phyloP scores from a whole-genome alignment of 2,329 filamentous ascomycete genomes.

The Thelonectria olida region DNA sequence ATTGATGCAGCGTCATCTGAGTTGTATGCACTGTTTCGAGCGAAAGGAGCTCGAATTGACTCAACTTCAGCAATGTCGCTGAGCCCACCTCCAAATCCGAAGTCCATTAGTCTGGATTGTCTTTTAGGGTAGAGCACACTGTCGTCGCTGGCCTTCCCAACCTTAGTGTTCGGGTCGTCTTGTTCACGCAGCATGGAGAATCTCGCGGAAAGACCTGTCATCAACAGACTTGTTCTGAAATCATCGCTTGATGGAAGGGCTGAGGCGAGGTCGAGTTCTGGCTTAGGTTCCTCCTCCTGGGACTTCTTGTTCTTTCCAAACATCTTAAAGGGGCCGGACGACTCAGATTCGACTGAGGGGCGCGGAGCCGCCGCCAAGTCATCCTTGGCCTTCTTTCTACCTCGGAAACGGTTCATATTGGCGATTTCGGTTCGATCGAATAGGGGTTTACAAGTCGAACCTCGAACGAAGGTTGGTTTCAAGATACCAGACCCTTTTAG shows the following conservation, averaged over 20 bases:
- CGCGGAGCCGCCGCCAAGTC: conserved; percentile 54
- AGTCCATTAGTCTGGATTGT: conserved; percentile 79
- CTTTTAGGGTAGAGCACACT: conserved; percentile 87
- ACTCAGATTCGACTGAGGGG: conserved; percentile 65
- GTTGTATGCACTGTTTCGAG: conserved; percentile 71
- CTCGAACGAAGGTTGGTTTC: conserved; percentile 6
- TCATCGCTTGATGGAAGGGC: conserved; percentile 86
- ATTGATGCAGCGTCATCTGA: conserved; percentile 77
- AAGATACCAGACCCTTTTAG: conserved; percentile 3
- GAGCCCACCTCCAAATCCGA: conserved; percentile 68
- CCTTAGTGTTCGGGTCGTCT: conserved; percentile 86
- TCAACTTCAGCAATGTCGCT: conserved; percentile 91
- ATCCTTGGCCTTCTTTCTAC: conserved; percentile 75
- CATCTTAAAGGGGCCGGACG: conserved; percentile 60
- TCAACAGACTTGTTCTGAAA: conserved; percentile 93
- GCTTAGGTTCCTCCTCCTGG: conserved; percentile 66
- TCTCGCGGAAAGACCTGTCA: conserved; percentile 92
- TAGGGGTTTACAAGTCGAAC: background rate
- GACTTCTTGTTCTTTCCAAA: conserved; percentile 67
- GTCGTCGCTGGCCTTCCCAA: conserved; percentile 95
- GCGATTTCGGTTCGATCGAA: background rate
- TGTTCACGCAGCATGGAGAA: conserved; percentile 98
- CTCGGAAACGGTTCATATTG: conserved; percentile 80
- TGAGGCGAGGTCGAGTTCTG: conserved; percentile 75
- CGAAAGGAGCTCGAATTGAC: conserved; percentile 73